Evolutionary conservation across 2,329 filamentous ascomycete species (phyloP).

Genomic region (Diatrype stigma): DNA sequence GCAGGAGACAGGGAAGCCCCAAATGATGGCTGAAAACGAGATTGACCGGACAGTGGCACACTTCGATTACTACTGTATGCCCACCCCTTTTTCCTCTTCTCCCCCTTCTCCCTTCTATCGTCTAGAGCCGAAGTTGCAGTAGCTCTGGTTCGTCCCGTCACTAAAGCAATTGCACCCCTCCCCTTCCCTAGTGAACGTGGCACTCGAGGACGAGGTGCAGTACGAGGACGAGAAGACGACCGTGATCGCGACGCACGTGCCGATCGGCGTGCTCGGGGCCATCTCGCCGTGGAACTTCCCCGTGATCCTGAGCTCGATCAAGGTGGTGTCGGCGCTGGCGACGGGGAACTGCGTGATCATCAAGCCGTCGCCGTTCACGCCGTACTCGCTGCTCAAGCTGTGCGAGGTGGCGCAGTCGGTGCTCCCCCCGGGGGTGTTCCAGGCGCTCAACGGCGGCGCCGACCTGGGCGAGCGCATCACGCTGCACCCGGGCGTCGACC

Average conservation of each 20-base stretch:
- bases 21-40: slow-evolving; percentile 33
- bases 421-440: slow-evolving; percentile 53
- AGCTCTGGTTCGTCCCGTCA: too few relatives aligned
- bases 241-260: slow-evolving; percentile 39
- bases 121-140: neutral
- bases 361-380: slow-evolving; percentile 56
- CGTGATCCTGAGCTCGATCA: slow-evolving; percentile 42
- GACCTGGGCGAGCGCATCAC: slow-evolving; percentile 51
- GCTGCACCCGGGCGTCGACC: slow-evolving; percentile 49
- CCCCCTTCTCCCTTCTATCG: neutral
- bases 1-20: slow-evolving; percentile 50
- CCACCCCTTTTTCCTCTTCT: neutral
- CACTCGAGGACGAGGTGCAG: slow-evolving; percentile 42
- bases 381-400: slow-evolving; percentile 47
- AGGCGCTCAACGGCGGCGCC: slow-evolving; percentile 51
- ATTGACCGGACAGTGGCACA: slow-evolving; percentile 33
- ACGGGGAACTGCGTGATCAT: slow-evolving; percentile 54
- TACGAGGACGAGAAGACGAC: slow-evolving; percentile 40
- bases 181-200: slow-evolving; percentile 22
- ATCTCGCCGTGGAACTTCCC: slow-evolving; percentile 61
- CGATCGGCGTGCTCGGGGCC: slow-evolving; percentile 47
- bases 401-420: slow-evolving; percentile 44
- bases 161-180: neutral
- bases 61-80: slow-evolving; percentile 33
- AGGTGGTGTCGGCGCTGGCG: slow-evolving; percentile 46